phyloP scores from a whole-genome alignment of 139 green algal species.

The Picocystis salinarum region DNA sequence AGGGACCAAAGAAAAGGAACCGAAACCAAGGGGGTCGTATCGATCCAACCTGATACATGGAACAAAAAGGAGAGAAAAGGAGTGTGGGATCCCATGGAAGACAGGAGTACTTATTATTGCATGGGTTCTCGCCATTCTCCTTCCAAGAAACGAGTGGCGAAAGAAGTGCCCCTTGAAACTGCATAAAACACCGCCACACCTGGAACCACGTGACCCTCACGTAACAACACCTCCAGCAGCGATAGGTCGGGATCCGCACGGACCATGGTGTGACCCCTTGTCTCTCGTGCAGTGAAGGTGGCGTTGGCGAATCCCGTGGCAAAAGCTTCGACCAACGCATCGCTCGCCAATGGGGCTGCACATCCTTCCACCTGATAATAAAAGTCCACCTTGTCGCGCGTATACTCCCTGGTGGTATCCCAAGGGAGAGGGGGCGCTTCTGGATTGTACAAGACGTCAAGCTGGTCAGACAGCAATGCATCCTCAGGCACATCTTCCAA shows the following conservation, averaged over 20 bases:
- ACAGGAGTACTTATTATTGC: no score
- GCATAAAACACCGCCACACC: conserved; percentile 65
- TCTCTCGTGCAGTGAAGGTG: background rate
- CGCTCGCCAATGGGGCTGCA: conserved; percentile 9
- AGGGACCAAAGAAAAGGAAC: no score
- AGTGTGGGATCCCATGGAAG: no score
- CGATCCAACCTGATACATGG: no score
- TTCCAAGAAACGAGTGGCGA: no score
- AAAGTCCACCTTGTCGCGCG: conserved; percentile 41
- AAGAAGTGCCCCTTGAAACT: conserved; percentile 37
- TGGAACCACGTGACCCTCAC: conserved; percentile 39
- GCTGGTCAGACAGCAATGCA: conserved; percentile 1
- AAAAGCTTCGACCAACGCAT: conserved; percentile 3
- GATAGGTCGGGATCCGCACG: background rate
- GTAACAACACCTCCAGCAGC: conserved; percentile 27
- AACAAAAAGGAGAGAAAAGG: no score
- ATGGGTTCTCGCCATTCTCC: no score
- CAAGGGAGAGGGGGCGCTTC: conserved; percentile 54
- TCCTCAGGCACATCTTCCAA: conserved; percentile 58
- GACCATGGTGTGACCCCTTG: background rate
- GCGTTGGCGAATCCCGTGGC: conserved; percentile 37
- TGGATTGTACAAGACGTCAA: conserved; percentile 36
- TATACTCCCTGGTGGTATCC: conserved; percentile 51
- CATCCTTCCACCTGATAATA: conserved; percentile 62
- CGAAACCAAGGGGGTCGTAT: no score